Evolutionary conservation across 352 stramenopile genomes (phyloP).

Genomic region (Plasmopara halstedii): DNA sequence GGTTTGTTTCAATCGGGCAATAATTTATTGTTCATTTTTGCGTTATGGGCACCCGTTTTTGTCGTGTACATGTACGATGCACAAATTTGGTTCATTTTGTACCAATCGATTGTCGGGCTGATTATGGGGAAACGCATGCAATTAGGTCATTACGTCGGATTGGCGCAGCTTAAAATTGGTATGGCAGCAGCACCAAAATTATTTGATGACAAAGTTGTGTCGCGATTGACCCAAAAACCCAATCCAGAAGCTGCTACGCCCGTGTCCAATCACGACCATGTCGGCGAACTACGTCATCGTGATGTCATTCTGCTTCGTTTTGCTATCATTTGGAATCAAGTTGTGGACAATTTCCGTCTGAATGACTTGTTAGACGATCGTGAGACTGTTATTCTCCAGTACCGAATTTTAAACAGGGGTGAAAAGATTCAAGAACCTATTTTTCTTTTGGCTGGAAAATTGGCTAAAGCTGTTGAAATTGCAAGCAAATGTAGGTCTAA

Average conservation of each 20-base stretch:
- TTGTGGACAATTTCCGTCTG: slow-evolving; percentile 79
- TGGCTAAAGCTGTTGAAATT: slow-evolving; percentile 54
- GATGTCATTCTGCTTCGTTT: slow-evolving; percentile 69
- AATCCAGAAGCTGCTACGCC: slow-evolving; percentile 10
- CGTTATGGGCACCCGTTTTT: slow-evolving; percentile 69
- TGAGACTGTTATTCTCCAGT: slow-evolving; percentile 80
- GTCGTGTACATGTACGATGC: slow-evolving; percentile 84
- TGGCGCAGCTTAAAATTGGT: slow-evolving; percentile 58
- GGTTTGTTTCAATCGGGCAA: slow-evolving; percentile 59
- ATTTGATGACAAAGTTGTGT: slow-evolving; percentile 69
- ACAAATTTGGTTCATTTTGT: slow-evolving; percentile 85
- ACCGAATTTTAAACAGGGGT: slow-evolving; percentile 65
- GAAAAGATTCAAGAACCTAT: slow-evolving; percentile 70
- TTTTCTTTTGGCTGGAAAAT: slow-evolving; percentile 70
- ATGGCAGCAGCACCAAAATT: slow-evolving; percentile 50
- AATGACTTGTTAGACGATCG: slow-evolving; percentile 79
- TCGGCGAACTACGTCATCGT: slow-evolving; percentile 19
- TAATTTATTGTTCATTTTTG: slow-evolving; percentile 74
- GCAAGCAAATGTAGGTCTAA: slow-evolving; percentile 40
- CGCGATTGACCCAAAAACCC: slow-evolving; percentile 28
- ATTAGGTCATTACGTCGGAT: slow-evolving; percentile 62
- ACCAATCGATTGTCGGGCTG: slow-evolving; percentile 68
- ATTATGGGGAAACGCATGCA: slow-evolving; percentile 68
- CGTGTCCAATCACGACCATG: slow-evolving; percentile 6
- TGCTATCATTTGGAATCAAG: slow-evolving; percentile 84